Evolutionary conservation across 768 basidiomycete species (phyloP), one percentile per base, ranked within the genome.

Genomic region (Nidula microcarpa): DNA sequence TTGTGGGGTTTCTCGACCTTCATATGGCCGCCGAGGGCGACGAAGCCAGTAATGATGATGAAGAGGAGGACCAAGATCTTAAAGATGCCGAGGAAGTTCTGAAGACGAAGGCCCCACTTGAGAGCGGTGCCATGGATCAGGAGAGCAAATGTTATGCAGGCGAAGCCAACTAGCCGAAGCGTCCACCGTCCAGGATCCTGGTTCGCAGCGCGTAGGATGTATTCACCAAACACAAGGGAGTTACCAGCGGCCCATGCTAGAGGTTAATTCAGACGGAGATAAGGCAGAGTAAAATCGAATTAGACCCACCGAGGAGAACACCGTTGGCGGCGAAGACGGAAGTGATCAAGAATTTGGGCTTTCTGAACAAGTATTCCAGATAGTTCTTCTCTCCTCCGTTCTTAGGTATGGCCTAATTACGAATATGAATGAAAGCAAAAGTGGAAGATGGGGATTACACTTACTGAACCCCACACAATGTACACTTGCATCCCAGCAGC

Each of bases 341-440:
- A 16, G 79, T 78, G 18, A 70, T 70, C 57, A 87, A 68, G 45
- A 75, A 78, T 45, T 68, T 73, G 7, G 84, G 85, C 14, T 68
- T 69, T 39, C 73, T 69, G 59, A 72, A 85, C 32, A 84, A 64
- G 57, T 73, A 84, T 56, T 84, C 81, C 50, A 86, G 67, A 57
- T 86, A 87, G 39, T 78, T 82, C 61, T 85, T 85, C 66, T 86
- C 84, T 9, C 79, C 85, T 1, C 84, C 84, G 39, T 70, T 83
- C 9, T 70, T 65, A 0, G 85, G 84, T 1, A 85, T 65, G 10
- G 74, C 82, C 80, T 70, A 35, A 30, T 3, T 32, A 33, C 13
- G n/a, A 63, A 14, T n/a, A 39, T 16, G 9, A 52, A 43, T 36
- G 14, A 34, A 32, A 10, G 43, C 4, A 33, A 37, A 44, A 36